Evolutionary conservation across 371 early-diverging fungal genomes (phyloP), one percentile per base, ranked within the genome.

Genomic region (Mucor racemosus): DNA sequence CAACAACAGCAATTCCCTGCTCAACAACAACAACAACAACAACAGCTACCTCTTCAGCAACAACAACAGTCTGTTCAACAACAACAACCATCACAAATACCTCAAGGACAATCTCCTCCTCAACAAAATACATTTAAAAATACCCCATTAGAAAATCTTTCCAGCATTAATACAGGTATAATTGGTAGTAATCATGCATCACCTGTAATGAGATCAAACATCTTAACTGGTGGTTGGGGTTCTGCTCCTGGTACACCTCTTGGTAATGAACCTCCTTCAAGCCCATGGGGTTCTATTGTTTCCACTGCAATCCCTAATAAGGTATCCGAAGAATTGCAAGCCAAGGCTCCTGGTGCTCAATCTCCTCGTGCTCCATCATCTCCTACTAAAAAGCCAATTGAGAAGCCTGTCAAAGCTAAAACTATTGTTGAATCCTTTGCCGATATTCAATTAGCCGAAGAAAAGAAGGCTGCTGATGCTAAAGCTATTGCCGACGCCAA

Each of bases 221-320:
- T 69, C n/a, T 68, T 62, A 21, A 48, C 66, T 42, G 65, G 66
- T 21, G 74, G 77, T 38, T 78, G 79, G 76, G 74, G 76, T 13
- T 78, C 82, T 36, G 70, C 68, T 39, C 78, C 82, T 44, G 80
- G 82, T 34, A 82, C 82, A 35, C 82, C 82, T 40, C 3, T 77
- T n/a, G 70, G 69, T 7, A 66, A 36, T 17, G 76, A 76, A 15
- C 58, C 70, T 26, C 68, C 82, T 15, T 67, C 74, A n/a, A 74
- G 74, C 46, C 68, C 80, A 21, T 77, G 77, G 74, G 77, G 74
- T 44, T 55, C 74, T 19, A 71, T 74, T 39, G 73, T 72, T 31
- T 58, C 77, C n/a, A 63, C 71, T 44, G 74, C 73, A 17, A 65
- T 76, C 19, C 72, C 75, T 33, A 65, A 56, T 3, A 75, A 75